Base-by-base conservation (phyloP, 495 filamentous ascomycete species). In the Lichenothelia convexa region DNA sequence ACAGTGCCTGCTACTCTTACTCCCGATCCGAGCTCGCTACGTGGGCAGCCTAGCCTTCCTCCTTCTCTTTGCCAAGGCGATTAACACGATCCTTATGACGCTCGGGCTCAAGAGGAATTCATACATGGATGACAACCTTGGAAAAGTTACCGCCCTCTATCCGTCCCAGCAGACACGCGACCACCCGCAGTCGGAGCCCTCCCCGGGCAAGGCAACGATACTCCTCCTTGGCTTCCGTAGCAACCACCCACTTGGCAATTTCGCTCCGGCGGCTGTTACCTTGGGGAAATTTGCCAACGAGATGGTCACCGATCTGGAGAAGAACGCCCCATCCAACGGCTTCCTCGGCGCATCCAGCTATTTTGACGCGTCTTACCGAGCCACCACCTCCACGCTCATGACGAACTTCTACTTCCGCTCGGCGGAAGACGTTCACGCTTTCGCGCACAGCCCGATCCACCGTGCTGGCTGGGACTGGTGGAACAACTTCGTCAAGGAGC, bases 391-490 rank as follows among this genome's bases (percentile, higher is more conserved):
- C 36, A 59, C 65, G 38, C 13, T 52, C 7, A 47, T 68, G 36
- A 34, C 35, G 0, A 32, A 64, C 2, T 56, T 56, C 38, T 73
- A 73, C 49, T 65, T 70, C 41, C 55, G 56, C 8, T 40, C 46
- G 29, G 35, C 61, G 8, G 64, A 68, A 13, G 58, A 54, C 21
- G 35, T 73, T 13, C 58, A 70, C 43, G 37, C 38, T 2, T 72
- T 68, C 43, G 68, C 69, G 22, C 60, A 67, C 35, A 56, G 53
- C 15, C 30, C 50, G 1, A 12, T 57, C 7, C 68, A 73, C 44
- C 50, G 50, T n/a, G 43, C 50, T 7, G 58, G 46, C 8, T 64
- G 65, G 65, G 49, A 58, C 11, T 69, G 59, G 60, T 70, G 57
- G 55, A 50, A 48, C 12, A 32, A 36, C 3, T 50, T 46, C 5